Evolutionary conservation across 306 rosid species (phyloP), one percentile per base, ranked within the genome.

Genomic region (Malus domestica): DNA sequence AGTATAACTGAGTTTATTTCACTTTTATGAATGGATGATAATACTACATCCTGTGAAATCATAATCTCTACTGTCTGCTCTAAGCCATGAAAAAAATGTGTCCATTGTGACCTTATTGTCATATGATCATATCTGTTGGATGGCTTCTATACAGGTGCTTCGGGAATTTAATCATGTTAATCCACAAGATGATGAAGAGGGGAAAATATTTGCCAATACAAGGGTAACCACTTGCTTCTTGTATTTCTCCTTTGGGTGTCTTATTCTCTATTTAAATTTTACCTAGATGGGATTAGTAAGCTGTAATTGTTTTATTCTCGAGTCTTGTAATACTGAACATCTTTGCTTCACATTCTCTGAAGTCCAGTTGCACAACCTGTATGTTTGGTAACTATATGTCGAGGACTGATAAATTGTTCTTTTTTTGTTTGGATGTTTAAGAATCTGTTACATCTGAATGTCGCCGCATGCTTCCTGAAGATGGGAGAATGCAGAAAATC

Each of bases 121-220:
- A 0, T 51, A 5, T 2, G 55, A 51, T 51, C 71, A 58, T 78
- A 81, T 82, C 35, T 68, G 60, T 76, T 77, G 65, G 79, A 67
- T 88, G 71, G 69, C 76, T 83, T 78, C 49, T 65, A 58, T 54
- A 27, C 89, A 96, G 97, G 93, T 96, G 76, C 96, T 96, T 81
- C 84, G 99, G 65, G 99, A 96, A 83, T 96, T 96, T 85, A 90
- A 92, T 90, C 99, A 95, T 81, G 97, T 95, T 51, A 90, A 95
- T 88, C 99, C 99, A 78, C 99, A 90, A 80, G 99, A 90, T 79
- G 99, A 95, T 3, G 97, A 92, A 7, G 96, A 95, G 86, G 99
- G 97, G 73, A 95, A 90, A 82, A 60, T 86, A 65, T 95, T 90
- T 86, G 42, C 73, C 55, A 84, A 92, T 86, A 87, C 99, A 5